phyloP scores from a whole-genome alignment of 1,284 basidiomycete genomes.

The Puccinia novopanici region DNA sequence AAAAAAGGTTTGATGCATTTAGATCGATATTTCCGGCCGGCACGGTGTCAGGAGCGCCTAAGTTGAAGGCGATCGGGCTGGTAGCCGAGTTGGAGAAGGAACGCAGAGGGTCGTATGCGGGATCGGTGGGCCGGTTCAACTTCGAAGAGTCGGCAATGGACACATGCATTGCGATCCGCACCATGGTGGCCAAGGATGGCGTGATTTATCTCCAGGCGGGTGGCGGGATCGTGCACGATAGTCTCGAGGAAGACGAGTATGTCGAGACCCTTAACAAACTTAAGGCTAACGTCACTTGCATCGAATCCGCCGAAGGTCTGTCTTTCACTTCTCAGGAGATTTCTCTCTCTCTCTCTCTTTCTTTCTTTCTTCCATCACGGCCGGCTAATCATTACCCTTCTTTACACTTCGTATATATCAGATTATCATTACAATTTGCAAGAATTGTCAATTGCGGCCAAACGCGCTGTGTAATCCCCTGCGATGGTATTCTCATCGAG shows the following conservation, averaged over 20 bases:
- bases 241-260: conserved; percentile 95
- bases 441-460: neutral
- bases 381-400: neutral
- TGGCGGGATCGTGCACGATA: conserved; percentile 96
- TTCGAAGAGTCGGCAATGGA: conserved; percentile 95
- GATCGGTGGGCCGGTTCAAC: conserved; percentile 94
- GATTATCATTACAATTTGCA: conserved; percentile 27
- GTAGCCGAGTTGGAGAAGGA: conserved; percentile 84
- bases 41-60: conserved; percentile 98
- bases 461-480: neutral
- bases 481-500: too few species aligned
- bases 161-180: conserved; percentile 97
- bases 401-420: neutral
- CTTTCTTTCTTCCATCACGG: neutral
- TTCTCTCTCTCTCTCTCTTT: neutral
- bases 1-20: conserved; percentile 87
- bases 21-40: conserved; percentile 98
- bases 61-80: conserved; percentile 97
- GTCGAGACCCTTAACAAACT: conserved; percentile 95
- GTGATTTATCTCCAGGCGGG: conserved; percentile 91
- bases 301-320: conserved; percentile 87
- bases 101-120: conserved; percentile 90
- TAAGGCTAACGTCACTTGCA: conserved; percentile 78
- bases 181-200: conserved; percentile 95
- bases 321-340: conserved; percentile 52